A percentile compares a stretch with the other conserved stretches of the same genome.
Evolutionary conservation across 306 rosid species (phyloP).

Genomic region (Alnus rubra): DNA sequence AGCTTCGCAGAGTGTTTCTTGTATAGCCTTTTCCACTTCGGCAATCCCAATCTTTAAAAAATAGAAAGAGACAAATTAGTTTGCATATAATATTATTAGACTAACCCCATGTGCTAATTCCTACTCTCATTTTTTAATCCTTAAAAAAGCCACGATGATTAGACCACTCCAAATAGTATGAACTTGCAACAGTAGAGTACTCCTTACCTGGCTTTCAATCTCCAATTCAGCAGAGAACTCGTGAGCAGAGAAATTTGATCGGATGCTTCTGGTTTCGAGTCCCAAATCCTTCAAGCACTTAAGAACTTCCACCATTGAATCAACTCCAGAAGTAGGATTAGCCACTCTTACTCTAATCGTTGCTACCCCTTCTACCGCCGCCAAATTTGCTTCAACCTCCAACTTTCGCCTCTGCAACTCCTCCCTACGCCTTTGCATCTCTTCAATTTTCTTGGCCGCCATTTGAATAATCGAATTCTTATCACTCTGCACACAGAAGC

Average conservation of each 20-base stretch:
- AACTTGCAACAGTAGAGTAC: too few species aligned
- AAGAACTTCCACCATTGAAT: conserved; percentile 44
- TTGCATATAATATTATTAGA: background rate
- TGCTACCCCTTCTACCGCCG: background rate
- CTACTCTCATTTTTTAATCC: background rate
- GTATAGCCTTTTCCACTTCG: conserved; percentile 26
- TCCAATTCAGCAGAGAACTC: conserved; percentile 41
- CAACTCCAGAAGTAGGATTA: conserved; percentile 42
- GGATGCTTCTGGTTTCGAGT: conserved; percentile 27
- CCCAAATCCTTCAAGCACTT: conserved; percentile 32
- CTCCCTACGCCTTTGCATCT: conserved; percentile 22
- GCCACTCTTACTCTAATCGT: conserved; percentile 31
- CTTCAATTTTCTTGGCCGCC: conserved; percentile 30
- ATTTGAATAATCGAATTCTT: conserved; percentile 45
- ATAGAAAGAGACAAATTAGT: conserved; percentile 1
- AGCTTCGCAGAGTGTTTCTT: conserved; percentile 24
- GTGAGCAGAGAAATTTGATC: conserved; percentile 29
- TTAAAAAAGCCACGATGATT: too few species aligned
- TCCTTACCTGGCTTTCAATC: conserved; percentile 13
- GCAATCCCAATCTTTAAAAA: conserved; percentile 25
- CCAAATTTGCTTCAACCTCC: conserved; percentile 34
- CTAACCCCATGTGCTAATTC: background rate
- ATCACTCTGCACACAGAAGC: conserved; percentile 33
- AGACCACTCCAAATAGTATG: too few species aligned
- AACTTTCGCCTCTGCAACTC: conserved; percentile 27